These are phyloP conservation scores for Chaetoscypha palmicola DNA, from an alignment of 2,329 filamentous ascomycete genomes.

Conservation along the genomic window DNA sequence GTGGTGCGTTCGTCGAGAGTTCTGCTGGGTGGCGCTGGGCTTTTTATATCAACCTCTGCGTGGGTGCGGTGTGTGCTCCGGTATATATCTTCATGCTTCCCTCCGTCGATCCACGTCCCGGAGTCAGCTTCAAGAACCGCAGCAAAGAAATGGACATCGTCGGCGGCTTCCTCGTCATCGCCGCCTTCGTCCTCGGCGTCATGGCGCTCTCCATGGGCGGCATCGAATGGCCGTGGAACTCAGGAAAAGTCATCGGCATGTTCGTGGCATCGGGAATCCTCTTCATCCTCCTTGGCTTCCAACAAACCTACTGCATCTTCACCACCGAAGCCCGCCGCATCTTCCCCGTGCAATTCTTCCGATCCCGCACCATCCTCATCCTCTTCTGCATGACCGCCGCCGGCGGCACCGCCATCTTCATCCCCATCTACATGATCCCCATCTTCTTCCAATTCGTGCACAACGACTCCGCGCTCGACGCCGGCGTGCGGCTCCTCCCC, in stretches of 20 bases:
- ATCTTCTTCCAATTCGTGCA: slow-evolving; percentile 47
- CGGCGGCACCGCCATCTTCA: slow-evolving; percentile 21
- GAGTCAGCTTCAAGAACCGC: slow-evolving; percentile 19
- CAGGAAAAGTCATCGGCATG: slow-evolving; percentile 23
- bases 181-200: slow-evolving; percentile 30
- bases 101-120: slow-evolving; percentile 31
- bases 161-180: slow-evolving; percentile 28
- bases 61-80: slow-evolving; percentile 35
- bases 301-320: slow-evolving; percentile 26
- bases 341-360: slow-evolving; percentile 31
- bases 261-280: slow-evolving; percentile 40
- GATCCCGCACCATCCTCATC: slow-evolving; percentile 32
- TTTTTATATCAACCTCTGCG: slow-evolving; percentile 51
- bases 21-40: slow-evolving; percentile 40
- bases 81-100: slow-evolving; percentile 39
- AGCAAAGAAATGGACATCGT: slow-evolving; percentile 25
- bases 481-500: slow-evolving; percentile 33
- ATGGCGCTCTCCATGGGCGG: slow-evolving; percentile 33
- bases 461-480: slow-evolving; percentile 40
- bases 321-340: slow-evolving; percentile 24
- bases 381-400: slow-evolving; percentile 33
- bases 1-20: slow-evolving; percentile 38
- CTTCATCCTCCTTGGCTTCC: slow-evolving; percentile 18
- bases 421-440: slow-evolving; percentile 34
- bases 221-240: slow-evolving; percentile 28